Percentiles rank a stretch among this genome's conserved stretches.
Evolutionary conservation across 139 green algal species (phyloP).

Genomic region (Yamagishiella unicocca): DNA sequence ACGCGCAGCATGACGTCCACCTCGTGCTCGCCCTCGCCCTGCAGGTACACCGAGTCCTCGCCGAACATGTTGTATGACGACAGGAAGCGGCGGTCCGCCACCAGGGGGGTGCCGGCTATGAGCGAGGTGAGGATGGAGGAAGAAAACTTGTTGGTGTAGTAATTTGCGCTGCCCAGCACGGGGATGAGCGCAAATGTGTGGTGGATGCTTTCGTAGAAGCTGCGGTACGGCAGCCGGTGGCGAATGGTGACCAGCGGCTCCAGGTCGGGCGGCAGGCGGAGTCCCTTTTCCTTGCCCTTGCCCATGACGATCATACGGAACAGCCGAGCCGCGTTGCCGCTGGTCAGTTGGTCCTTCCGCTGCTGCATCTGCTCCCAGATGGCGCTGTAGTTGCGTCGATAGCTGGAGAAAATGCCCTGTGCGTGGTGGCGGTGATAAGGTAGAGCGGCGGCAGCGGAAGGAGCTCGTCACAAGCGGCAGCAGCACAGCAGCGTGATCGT

Average conservation of each 20-base stretch:
- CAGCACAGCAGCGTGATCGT: background rate
- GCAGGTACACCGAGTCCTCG: conserved; percentile 12
- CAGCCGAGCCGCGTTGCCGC: background rate
- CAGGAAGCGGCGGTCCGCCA: conserved; percentile 51
- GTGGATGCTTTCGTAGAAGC: conserved; percentile 50
- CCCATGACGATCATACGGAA: conserved; percentile 55
- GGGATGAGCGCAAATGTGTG: conserved; percentile 57
- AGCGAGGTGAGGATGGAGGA: conserved; percentile 62
- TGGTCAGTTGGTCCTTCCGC: background rate
- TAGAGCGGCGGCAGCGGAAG: background rate
- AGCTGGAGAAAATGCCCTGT: conserved; percentile 58
- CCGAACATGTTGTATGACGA: conserved; percentile 49
- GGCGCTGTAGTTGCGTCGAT: conserved; percentile 54
- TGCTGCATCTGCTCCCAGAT: conserved; percentile 50
- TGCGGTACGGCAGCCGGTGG: conserved; percentile 8
- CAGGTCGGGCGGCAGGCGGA: conserved; percentile 44
- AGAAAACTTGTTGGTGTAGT: conserved; percentile 57
- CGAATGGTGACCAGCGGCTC: conserved; percentile 34
- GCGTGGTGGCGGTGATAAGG: too few species aligned
- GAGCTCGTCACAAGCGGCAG: background rate
- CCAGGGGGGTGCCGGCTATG: conserved; percentile 57
- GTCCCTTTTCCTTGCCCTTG: conserved; percentile 41
- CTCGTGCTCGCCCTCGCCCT: conserved; percentile 5
- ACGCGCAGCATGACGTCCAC: conserved; percentile 58
- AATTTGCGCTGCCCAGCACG: background rate